Percentiles rank a stretch among this genome's conserved stretches.
Evolutionary conservation across 129 eudicot genomes (phyloP).

Genomic region (Solidago caesia): DNA sequence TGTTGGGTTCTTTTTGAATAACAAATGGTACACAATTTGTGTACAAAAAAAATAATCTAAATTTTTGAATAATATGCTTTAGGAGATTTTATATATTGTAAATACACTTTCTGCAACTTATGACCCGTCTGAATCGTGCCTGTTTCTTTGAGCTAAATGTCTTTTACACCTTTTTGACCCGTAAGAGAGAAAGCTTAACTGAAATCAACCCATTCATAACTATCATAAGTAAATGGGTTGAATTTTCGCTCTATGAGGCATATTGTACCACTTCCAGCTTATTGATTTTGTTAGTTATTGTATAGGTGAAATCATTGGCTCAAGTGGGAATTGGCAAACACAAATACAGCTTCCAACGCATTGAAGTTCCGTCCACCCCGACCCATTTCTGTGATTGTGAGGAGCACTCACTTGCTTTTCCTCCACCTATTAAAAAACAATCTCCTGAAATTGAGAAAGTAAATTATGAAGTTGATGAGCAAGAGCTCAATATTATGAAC

Average conservation of each 20-base stretch:
- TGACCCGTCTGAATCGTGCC: background rate
- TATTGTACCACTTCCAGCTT: background rate
- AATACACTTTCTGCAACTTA: background rate
- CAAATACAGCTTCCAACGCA: constrained; percentile 93
- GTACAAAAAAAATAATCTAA: too few relatives aligned
- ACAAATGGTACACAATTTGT: too few relatives aligned
- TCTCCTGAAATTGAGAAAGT: constrained; percentile 34
- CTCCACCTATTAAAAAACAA: constrained; percentile 28
- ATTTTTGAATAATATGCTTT: too few relatives aligned
- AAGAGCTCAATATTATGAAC: constrained; percentile 64
- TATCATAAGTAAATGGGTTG: background rate
- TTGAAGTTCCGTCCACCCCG: constrained; percentile 68
- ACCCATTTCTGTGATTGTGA: constrained; percentile 88
- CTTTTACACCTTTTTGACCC: background rate
- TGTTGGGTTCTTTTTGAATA: too few relatives aligned
- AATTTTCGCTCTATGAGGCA: background rate
- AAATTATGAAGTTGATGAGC: constrained; percentile 51
- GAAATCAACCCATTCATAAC: too few relatives aligned
- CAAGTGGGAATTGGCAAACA: constrained; percentile 88
- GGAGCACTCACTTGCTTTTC: constrained; percentile 53
- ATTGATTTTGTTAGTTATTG: constrained; percentile 10
- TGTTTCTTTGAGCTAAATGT: background rate
- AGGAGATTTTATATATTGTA: background rate
- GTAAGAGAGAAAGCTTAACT: background rate
- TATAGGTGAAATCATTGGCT: constrained; percentile 73